Evolutionary conservation across 2,329 filamentous ascomycete species (phyloP), one percentile per base, ranked within the genome.

Genomic region (Monosporascus sp.): DNA sequence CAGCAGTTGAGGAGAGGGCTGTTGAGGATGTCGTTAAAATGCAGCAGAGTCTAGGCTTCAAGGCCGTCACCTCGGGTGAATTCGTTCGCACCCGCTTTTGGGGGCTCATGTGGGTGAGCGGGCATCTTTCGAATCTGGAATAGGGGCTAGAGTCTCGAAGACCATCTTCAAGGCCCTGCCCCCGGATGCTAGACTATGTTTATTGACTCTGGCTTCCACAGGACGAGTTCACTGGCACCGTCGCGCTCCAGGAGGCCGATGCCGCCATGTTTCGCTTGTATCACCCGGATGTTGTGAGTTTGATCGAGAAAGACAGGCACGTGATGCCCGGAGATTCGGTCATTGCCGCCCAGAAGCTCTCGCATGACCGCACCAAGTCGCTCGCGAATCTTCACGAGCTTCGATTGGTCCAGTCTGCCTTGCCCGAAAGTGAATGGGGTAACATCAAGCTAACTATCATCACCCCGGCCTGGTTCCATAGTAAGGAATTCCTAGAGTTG

Each of bases 31-130:
- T 89, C 24, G 83, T 90, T 52, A 78, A 85, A 66, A 74, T 85
- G 54, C 88, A 91, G 74, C 78, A 79, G 51, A 78, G 86, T 52
- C 75, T 87, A 2, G 84, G 87, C 47, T 80, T 87, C 65, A 81
- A 82, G 56, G 83, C 81, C 25, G 76, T 90, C 53, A 87, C 81
- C 43, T 86, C 85, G 60, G 88, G 88, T 65, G 88, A 92, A 71
- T 91, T 86, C 66, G 71, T 71, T 59, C 76, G 77, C 49, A 78
- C 76, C 15, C 72, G 74, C 45, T 77, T 77, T 67, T 78, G 77
- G 77, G 77, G 78, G 17, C 66, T 74, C 7, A 77, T 77, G 68
- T 80, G 77, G 77, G 39, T 43, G 18, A 43, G 39, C 15, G n/a
- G 39, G 9, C 14, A 6, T 14, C 17, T 39, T 24, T 43, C 39